Base-by-base conservation (phyloP, 1,284 basidiomycete genomes). In the Ustilago shanxiensis region DNA sequence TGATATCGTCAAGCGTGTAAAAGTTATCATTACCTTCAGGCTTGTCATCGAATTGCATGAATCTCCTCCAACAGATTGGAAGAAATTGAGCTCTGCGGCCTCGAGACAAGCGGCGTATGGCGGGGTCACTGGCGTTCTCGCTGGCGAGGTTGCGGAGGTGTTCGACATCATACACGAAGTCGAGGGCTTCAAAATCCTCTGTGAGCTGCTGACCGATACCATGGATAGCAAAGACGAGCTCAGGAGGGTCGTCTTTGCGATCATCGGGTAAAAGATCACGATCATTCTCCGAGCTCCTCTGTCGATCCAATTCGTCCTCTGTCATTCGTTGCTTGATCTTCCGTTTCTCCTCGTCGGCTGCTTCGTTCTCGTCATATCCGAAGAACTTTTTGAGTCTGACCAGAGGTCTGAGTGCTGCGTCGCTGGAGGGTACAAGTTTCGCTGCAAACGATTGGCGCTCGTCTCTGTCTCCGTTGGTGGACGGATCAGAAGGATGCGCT, bases 1-100 rank as follows among this genome's bases (percentile, higher is more conserved):
- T 76, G 31, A 82, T 66, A 55, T 88, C 88, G 29, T 86, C 80
- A 33, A 86, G 81, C 24, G 88, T 87, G 59, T 88, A 87, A 20
- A 83, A 84, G 14, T 87, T 87, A 59, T 87, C 86, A 44, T 87
- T 86, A 18, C 86, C 80, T 18, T 88, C 77, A 20, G 75, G 67
- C 60, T 64, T 41, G 26, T 73, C 67, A 56, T 77, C 67, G 22
- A 85, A 85, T 20, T 81, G 61, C 24, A 90, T 82, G 11, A 84
- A 87, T 3, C 89, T 87, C 13, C 89, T 84, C 89, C 89, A 90
- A 78, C 89, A 89, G 16, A 90, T 88, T 0, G 89, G 89, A 6
- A 90, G 81, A 51, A 90, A 88, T 64, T 89, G 88, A 1, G 87
- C 86, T 22, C 88, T 86, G 9, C 88, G 76, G 2, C 79, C 78